Conservation (phyloP, 2,329 filamentous ascomycete genomes). For the Lasiodiplodia sp. region DNA sequence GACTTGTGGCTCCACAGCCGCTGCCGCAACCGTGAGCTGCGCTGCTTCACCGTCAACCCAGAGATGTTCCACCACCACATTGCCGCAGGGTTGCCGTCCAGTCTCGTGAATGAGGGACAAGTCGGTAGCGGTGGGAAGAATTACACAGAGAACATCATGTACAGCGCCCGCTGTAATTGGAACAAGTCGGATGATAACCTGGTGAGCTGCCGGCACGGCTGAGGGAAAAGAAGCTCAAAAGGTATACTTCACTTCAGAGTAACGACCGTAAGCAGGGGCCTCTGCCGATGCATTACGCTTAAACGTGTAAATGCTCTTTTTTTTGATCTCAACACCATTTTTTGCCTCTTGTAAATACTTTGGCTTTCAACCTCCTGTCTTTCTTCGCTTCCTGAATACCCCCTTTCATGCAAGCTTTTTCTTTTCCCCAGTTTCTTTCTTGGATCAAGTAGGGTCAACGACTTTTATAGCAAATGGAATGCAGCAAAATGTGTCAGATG, state of each 20-base stretch:
- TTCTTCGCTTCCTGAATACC: constrained; percentile 18
- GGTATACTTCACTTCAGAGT: neutral
- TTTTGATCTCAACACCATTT: neutral
- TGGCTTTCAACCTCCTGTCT: neutral
- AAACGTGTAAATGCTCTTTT: constrained; percentile 2
- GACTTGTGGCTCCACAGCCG: constrained; percentile 33
- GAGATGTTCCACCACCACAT: constrained; percentile 33
- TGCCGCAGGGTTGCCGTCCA: constrained; percentile 25
- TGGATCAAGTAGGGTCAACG: neutral
- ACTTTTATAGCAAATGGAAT: too few species aligned
- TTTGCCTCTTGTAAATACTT: neutral
- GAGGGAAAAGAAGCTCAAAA: neutral
- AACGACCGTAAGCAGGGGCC: neutral
- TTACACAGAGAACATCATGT: constrained; percentile 32
- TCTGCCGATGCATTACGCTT: constrained; percentile 4
- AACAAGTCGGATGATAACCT: constrained; percentile 10
- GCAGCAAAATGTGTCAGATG: too few species aligned
- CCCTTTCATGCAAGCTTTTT: neutral
- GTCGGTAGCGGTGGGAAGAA: constrained; percentile 1
- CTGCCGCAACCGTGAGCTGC: constrained; percentile 29
- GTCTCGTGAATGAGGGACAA: constrained; percentile 29
- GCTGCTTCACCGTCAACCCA: constrained; percentile 32
- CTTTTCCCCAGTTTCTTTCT: neutral
- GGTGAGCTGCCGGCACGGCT: constrained; percentile 18
- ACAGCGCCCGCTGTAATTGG: constrained; percentile 32